phyloP scores from a whole-genome alignment of 768 basidiomycete genomes.

The Suillus brevipes region DNA sequence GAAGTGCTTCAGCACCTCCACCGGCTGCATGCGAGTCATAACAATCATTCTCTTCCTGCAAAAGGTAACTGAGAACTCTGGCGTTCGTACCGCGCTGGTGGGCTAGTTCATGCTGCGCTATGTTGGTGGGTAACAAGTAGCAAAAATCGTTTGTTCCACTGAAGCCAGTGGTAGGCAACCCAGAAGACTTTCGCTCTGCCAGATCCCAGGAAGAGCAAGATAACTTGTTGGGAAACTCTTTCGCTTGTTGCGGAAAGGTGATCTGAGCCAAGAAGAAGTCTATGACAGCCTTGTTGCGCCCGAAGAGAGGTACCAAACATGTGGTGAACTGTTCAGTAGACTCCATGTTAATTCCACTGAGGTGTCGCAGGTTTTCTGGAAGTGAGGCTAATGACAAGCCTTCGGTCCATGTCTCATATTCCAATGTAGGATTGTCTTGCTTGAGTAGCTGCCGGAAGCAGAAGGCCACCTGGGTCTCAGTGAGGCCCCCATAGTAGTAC shows the following conservation, averaged over 20 bases:
- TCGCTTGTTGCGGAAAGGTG: constrained; percentile 52
- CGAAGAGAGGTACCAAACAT: constrained; percentile 36
- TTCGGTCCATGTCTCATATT: constrained; percentile 44
- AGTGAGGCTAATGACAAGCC: constrained; percentile 2
- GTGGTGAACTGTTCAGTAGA: constrained; percentile 34
- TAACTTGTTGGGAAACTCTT: constrained; percentile 47
- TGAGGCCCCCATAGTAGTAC: constrained; percentile 51
- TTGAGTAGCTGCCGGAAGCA: constrained; percentile 41
- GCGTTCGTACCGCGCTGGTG: constrained; percentile 47
- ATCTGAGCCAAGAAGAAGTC: constrained; percentile 48
- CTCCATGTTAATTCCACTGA: constrained; percentile 43
- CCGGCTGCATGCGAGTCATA: constrained; percentile 28
- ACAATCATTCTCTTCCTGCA: constrained; percentile 37
- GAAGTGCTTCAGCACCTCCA: constrained; percentile 24
- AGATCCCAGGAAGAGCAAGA: constrained; percentile 55
- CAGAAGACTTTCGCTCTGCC: constrained; percentile 34
- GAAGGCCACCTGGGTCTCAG: constrained; percentile 34
- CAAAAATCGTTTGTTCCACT: constrained; percentile 56
- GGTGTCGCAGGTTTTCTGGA: constrained; percentile 31
- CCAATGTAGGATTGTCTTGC: constrained; percentile 40
- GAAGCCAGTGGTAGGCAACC: constrained; percentile 46
- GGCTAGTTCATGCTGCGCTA: constrained; percentile 31
- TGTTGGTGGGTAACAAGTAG: constrained; percentile 21
- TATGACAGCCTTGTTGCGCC: constrained; percentile 37
- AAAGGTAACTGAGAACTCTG: constrained; percentile 28